phyloP scores from a whole-genome alignment of 495 filamentous ascomycete species.

The Hypoxylon subgilvum region DNA sequence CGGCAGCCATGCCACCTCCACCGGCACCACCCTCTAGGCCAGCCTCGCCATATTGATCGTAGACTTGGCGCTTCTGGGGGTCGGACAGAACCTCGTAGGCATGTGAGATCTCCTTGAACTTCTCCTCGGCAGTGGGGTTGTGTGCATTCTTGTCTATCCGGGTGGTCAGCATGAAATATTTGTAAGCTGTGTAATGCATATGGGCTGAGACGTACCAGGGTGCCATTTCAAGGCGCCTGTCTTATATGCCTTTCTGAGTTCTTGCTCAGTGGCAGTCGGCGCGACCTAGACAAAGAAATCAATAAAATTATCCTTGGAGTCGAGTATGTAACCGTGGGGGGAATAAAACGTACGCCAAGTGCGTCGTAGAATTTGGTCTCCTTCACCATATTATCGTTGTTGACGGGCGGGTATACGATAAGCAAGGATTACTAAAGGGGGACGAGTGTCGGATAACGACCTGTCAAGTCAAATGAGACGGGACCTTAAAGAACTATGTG shows the following conservation, averaged over 20 bases:
- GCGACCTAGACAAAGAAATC: constrained; percentile 63
- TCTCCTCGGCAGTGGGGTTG: constrained; percentile 91
- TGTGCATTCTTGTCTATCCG: constrained; percentile 89
- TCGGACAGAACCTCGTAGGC: constrained; percentile 96
- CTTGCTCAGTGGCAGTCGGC: constrained; percentile 72
- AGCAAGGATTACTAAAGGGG: constrained; percentile 5
- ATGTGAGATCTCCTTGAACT: constrained; percentile 96
- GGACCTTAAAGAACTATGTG: constrained; percentile 15
- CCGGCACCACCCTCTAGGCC: constrained; percentile 87
- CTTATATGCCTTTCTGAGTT: constrained; percentile 90
- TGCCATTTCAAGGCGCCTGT: constrained; percentile 88
- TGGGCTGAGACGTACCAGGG: constrained; percentile 66
- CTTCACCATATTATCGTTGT: constrained; percentile 78
- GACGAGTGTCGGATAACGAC: not conserved
- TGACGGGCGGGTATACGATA: constrained; percentile 18
- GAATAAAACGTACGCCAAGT: constrained; percentile 71
- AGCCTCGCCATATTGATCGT: constrained; percentile 97
- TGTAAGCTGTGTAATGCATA: not conserved
- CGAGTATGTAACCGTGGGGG: not conserved
- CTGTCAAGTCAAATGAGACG: constrained; percentile 12
- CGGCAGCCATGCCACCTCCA: constrained; percentile 88
- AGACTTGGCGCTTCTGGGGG: constrained; percentile 84
- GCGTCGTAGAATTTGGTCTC: constrained; percentile 87
- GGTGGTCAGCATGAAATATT: constrained; percentile 29
- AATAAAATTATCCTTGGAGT: constrained; percentile 14